These are phyloP conservation scores for Halteria grandinella DNA, from an alignment of 73 alveolate genomes.

Conservation along the genomic window DNA sequence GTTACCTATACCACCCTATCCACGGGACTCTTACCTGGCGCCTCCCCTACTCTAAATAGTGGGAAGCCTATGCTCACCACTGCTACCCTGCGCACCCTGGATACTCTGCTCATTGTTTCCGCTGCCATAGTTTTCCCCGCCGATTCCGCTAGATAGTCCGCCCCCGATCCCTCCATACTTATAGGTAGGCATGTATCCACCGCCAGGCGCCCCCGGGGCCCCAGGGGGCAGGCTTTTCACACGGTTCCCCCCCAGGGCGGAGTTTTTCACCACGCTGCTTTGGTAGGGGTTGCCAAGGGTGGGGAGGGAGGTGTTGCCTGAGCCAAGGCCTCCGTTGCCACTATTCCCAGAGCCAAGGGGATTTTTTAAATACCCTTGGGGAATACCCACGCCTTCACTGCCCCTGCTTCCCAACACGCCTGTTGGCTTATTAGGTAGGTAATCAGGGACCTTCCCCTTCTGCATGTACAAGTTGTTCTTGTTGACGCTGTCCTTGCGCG, in stretches of 20 bases:
- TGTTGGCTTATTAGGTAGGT: conserved; percentile 33
- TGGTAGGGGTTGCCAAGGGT: conserved; percentile 1
- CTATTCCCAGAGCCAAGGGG: conserved; percentile 36
- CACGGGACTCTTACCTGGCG: not conserved
- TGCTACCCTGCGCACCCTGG: conserved; percentile 33
- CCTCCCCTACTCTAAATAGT: conserved; percentile 14
- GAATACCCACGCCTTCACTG: conserved; percentile 6
- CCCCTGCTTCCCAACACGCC: too few relatives aligned
- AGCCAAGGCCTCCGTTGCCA: too few relatives aligned
- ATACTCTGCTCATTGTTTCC: conserved; percentile 16
- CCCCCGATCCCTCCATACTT: conserved; percentile 28
- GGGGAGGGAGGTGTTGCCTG: not conserved
- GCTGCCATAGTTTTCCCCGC: not conserved
- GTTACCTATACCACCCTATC: too few relatives aligned
- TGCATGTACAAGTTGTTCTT: conserved; percentile 18
- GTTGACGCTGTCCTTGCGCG: conserved; percentile 31
- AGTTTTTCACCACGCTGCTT: not conserved
- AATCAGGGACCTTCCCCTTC: not conserved
- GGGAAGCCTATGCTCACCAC: conserved; percentile 1
- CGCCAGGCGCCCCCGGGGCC: too few relatives aligned
- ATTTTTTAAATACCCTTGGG: conserved; percentile 14
- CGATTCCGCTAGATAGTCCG: not conserved
- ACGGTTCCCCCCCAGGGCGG: conserved; percentile 15
- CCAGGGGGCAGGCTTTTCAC: conserved; percentile 10
- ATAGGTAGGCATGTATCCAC: too few relatives aligned